Evolutionary conservation across 2,329 filamentous ascomycete species (phyloP), one percentile per base, ranked within the genome.

Genomic region (Diaporthe sp.): DNA sequence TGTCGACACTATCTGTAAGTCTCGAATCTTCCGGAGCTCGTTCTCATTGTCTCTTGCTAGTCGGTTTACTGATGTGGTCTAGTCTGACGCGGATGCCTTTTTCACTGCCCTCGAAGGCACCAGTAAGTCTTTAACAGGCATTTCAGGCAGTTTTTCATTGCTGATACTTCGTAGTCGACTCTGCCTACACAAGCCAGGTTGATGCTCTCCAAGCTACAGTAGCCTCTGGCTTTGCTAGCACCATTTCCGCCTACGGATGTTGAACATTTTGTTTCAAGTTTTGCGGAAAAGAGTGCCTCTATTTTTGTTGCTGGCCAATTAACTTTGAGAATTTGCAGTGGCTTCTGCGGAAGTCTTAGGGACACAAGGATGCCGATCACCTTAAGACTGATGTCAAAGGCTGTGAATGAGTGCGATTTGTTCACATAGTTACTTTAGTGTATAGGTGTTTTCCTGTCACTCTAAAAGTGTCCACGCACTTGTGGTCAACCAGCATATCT

Each of bases 1-100:
- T 75, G 64, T 15, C 57, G 2, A 75, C 42, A 10, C 57, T 75
- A 2, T 67, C 47, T 30, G 74, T 75, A n/a, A 22, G 71, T 61
- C 12, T 25, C 2, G 7, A 45, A 12, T 22, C 2, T 3, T 19
- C 6, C 2, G 45, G 15, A 1, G 10, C 3, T 28, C 3, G 13
- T 28, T 25, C 7, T n/a, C n/a, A n/a, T n/a, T 25, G 22, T 2
- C 2, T 30, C 6, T n/a, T n/a, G 13, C 17, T 4, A 10, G 22
- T 25, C 7, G 7, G 60, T 0, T 3, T 54, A 25, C 47, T 68
- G 10, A 68, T 28, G 25, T 22, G 17, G 15, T 54, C 1, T 22
- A 68, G 64, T 28, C 64, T 17, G 47, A 54, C 22, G 2, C 64
- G 8, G 4, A 22, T 40, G 64, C 64, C 8, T 68, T 68, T 9